Conservation (phyloP, 306 rosid genomes). For the Gleditsia sinensis region DNA sequence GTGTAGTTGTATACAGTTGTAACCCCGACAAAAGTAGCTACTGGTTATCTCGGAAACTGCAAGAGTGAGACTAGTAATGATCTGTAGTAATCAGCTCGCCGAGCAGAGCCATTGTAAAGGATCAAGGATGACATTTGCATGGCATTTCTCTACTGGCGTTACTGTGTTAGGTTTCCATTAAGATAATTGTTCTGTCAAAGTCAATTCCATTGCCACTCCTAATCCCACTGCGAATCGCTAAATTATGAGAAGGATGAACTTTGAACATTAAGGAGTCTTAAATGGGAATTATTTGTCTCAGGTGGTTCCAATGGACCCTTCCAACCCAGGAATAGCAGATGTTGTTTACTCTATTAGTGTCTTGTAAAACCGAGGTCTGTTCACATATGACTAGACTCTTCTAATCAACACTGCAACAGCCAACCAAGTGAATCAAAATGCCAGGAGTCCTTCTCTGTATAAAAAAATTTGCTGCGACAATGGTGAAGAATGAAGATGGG, state of each 20-base stretch:
- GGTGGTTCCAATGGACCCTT: no score
- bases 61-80: no score
- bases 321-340: no score
- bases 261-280: slow-evolving; percentile 15
- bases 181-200: slow-evolving; percentile 10
- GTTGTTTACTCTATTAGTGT: slow-evolving; percentile 46
- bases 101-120: no score
- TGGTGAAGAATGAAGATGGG: slow-evolving; percentile 82
- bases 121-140: not conserved
- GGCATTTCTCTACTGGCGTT: no score
- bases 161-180: slow-evolving; percentile 32
- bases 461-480: slow-evolving; percentile 52
- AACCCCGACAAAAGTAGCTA: no score
- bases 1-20: no score
- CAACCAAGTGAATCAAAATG: slow-evolving; percentile 48
- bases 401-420: no score
- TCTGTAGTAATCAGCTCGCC: no score
- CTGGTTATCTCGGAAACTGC: no score
- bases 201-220: slow-evolving; percentile 17
- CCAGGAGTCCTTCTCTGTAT: slow-evolving; percentile 50
- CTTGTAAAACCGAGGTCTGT: slow-evolving; percentile 52
- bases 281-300: no score
- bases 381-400: slow-evolving; percentile 68
- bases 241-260: slow-evolving; percentile 1
- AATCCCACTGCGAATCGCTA: slow-evolving; percentile 35